A percentile compares a stretch with the other conserved stretches of the same genome.
phyloP scores from a whole-genome alignment of 2,329 filamentous ascomycete species.

The Chrysoporthe austroafricana region DNA sequence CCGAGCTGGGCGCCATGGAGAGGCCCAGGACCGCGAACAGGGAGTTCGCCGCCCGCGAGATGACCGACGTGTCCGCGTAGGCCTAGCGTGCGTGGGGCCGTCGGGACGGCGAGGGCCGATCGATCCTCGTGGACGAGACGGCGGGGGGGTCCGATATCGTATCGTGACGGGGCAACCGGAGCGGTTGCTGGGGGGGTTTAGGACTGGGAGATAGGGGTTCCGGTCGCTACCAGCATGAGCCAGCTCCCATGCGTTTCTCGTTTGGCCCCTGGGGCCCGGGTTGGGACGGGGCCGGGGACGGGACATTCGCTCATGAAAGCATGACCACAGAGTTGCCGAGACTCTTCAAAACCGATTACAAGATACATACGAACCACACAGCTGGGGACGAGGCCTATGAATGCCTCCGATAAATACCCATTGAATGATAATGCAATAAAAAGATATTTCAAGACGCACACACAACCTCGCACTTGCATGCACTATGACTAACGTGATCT shows the following conservation, averaged over 20 bases:
- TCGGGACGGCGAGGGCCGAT: constrained; percentile 5
- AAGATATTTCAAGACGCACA: neutral
- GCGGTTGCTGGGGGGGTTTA: too few relatives aligned
- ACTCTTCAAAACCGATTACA: constrained; percentile 10
- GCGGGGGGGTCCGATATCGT: neutral
- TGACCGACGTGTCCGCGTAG: constrained; percentile 24
- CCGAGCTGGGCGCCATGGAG: constrained; percentile 71
- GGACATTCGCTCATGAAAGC: constrained; percentile 23
- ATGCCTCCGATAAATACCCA: constrained; percentile 21
- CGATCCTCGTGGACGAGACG: constrained; percentile 6
- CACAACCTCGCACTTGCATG: neutral
- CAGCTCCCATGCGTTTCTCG: too few relatives aligned
- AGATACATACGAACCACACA: constrained; percentile 14
- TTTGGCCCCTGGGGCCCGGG: constrained; percentile 7
- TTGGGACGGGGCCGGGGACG: constrained; percentile 6
- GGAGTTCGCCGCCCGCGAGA: constrained; percentile 18
- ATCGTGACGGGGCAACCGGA: neutral
- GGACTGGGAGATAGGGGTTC: neutral
- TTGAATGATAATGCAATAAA: constrained; percentile 27
- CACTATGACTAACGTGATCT: neutral
- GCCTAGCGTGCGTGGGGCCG: constrained; percentile 18
- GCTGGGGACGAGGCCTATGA: constrained; percentile 15
- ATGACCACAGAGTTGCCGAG: constrained; percentile 16
- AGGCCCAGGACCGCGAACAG: constrained; percentile 36
- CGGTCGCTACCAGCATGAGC: constrained; percentile 1